Base-by-base conservation (phyloP, 1,139 yeast species). In the Yamadazyma diospyri region DNA sequence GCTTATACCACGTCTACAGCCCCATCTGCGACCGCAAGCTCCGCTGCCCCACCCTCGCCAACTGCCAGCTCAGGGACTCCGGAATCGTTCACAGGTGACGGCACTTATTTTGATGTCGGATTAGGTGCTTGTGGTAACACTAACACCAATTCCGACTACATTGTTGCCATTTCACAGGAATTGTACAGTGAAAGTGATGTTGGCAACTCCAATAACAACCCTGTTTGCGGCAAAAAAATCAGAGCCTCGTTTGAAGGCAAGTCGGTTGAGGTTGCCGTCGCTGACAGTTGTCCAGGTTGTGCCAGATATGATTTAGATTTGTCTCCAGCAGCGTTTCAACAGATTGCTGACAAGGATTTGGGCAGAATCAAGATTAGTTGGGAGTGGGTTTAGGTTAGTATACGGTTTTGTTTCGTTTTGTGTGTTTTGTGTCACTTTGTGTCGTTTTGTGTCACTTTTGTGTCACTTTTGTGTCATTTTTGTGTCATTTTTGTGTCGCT, bases 111-210 rank as follows among this genome's bases (percentile, higher is more conserved):
- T 61, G 58, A 59, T 31, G 58, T 76, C 18, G 82, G 78, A 15
- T 56, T 77, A 38, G 85, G 84, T 36, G 78, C 85, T 18, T 78
- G 85, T 59, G 85, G 85, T 30, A 39, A 45, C 36, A 56, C 63
- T 40, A 69, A 55, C 59, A 34, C 60, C 18, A 77, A 69, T 44
- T 27, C 63, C 16, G 84, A 79, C 47, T 56, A 55, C 43, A 68
- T 78, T 44, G 69, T 62, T 20, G 74, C 73, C 25, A 49, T 68
- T 32, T 62, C 72, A 20, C 59, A 61, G 36, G 43, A 48, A 28
- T 50, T 64, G 38, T 67, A 50, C 39, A 64, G 64, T 39, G 47
- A 53, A 27, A 48, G 57, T 39, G 51, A 53, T 34, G 51, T 55
- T 16, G 61, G 57, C 24, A 61, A 58, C 25, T 64, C 67, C 53